Evolutionary conservation across 1,284 basidiomycete species (phyloP), one percentile per base, ranked within the genome.

Genomic region (Heterobasidion occidentale): DNA sequence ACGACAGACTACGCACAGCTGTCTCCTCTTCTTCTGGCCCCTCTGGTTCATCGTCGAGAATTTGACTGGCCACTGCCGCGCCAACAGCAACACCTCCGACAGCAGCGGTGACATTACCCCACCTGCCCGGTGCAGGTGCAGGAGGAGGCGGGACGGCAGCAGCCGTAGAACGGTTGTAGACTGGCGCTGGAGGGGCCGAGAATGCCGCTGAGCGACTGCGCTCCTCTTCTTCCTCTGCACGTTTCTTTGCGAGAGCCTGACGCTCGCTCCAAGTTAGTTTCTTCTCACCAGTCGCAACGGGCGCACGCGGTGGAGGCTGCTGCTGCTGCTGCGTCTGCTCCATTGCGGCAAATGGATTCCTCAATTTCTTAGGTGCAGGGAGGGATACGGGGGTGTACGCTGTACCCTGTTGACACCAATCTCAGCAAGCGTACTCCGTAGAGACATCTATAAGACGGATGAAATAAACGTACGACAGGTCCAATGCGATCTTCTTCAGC

Each of bases 201-300:
- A 61, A 65, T 6, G 65, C 74, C 2, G 88, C 88, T 48, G 77
- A 75, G 49, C 77, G 77, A 63, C 90, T 92, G 33, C 74, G 76
- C 2, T 77, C 75, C 59, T 92, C 90, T 59, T 97, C 94, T 64
- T 90, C 90, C 62, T 87, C 89, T 9, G 79, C 76, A 64, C 92
- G 88, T 65, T 87, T 88, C 77, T 94, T 94, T 3, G 92, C 87
- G 36, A 87, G 73, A 0, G 90, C 92, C 68, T 96, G 93, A 44
- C 94, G 78, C 69, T 96, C 90, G 59, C 83, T 88, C 94, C 94
- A 96, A 0, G 92, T 94, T 56, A 95, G 71, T 68, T 93, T 94
- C 76, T 90, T 90, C 3, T 67, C 67, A 20, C 63, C 65, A 44
- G 19, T 46, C n/a, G 69, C 62, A 52, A n/a, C 54, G 53, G 3